These are phyloP conservation scores for Yarrowia keelungensis DNA, from an alignment of 805 yeast species.

Conservation along the genomic window DNA sequence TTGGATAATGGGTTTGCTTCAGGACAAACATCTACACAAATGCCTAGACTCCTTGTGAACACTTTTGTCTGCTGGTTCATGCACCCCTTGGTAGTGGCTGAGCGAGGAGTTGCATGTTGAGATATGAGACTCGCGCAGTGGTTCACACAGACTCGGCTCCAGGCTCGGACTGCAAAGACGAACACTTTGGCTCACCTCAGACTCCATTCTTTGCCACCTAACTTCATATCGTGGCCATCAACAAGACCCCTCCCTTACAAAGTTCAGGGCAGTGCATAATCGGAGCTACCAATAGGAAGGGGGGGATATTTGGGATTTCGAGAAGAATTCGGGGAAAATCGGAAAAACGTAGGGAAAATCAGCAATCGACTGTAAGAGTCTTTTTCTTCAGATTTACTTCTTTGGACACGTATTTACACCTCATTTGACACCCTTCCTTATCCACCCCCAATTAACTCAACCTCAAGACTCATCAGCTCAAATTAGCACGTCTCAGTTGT, in stretches of 20 bases:
- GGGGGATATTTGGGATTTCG: not conserved
- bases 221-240: too few relatives aligned
- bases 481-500: slow-evolving; percentile 18
- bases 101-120: not conserved
- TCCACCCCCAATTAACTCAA: not conserved
- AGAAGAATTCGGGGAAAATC: too few relatives aligned
- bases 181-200: not conserved
- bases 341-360: too few relatives aligned
- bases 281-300: slow-evolving; percentile 11
- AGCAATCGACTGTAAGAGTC: too few relatives aligned
- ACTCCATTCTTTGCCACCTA: not conserved
- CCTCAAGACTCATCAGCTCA: slow-evolving; percentile 1
- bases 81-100: slow-evolving; percentile 1
- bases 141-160: too few relatives aligned
- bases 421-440: not conserved
- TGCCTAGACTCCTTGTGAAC: too few relatives aligned
- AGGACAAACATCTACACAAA: too few relatives aligned
- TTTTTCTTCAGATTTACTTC: too few relatives aligned
- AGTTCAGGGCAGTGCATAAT: slow-evolving; percentile 37
- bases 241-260: slow-evolving; percentile 7
- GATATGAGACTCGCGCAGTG: too few relatives aligned
- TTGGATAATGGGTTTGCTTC: too few relatives aligned
- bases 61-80: not conserved
- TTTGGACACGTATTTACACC: not conserved
- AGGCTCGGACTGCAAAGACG: not conserved